Percentiles rank a stretch among this genome's conserved stretches.
Conservation (phyloP, 2,329 filamentous ascomycete species). For the Talaromyces sp. region DNA sequence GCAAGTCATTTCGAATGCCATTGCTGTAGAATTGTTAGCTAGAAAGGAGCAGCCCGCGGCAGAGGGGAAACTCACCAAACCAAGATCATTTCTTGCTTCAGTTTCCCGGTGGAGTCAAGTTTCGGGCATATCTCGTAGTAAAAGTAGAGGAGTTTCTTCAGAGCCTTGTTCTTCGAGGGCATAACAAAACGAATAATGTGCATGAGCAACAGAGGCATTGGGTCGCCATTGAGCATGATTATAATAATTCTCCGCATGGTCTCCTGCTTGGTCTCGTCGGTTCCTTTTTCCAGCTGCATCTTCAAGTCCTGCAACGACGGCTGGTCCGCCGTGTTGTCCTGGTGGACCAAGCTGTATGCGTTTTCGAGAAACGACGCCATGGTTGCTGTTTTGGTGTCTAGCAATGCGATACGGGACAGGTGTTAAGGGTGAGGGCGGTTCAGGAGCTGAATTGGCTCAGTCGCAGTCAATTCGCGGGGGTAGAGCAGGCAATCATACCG, state of each 20-base stretch:
- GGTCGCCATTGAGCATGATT: constrained; percentile 96
- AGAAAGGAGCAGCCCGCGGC: neutral
- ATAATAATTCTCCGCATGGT: constrained; percentile 96
- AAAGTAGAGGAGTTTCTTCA: constrained; percentile 98
- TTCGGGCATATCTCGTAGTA: constrained; percentile 99
- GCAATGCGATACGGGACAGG: neutral
- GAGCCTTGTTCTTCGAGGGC: constrained; percentile 91
- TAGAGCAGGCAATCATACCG: constrained; percentile 18
- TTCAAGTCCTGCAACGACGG: constrained; percentile 87
- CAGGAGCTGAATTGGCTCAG: constrained; percentile 30
- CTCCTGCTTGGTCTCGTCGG: constrained; percentile 85
- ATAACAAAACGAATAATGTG: constrained; percentile 99
- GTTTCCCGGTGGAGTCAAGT: constrained; percentile 82
- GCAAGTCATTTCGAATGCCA: constrained; percentile 93
- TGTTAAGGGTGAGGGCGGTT: constrained; percentile 8
- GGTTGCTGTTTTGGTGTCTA: constrained; percentile 36
- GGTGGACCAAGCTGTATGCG: constrained; percentile 93
- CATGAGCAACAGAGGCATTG: constrained; percentile 94
- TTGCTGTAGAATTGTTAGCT: constrained; percentile 71
- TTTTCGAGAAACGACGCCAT: constrained; percentile 96
- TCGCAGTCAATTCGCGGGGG: constrained; percentile 18
- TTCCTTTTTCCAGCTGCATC: constrained; percentile 89
- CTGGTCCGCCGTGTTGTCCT: constrained; percentile 94
- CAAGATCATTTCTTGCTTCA: constrained; percentile 99
- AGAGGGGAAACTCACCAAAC: constrained; percentile 66